Evolutionary conservation across 306 rosid species (phyloP).

Genomic region (Glycine tomentella): DNA sequence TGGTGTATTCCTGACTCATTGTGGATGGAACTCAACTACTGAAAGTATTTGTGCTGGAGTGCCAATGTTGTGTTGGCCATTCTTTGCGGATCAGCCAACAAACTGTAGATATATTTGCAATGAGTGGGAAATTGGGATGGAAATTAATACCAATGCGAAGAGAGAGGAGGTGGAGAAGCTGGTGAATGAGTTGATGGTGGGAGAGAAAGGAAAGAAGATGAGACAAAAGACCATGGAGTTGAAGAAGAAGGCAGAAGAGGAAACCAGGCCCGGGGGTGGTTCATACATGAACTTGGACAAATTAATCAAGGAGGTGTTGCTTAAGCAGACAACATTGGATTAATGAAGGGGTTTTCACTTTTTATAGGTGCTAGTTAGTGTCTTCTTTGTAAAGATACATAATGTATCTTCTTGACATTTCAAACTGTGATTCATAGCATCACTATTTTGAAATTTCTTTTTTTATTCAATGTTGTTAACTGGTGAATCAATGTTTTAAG

Average conservation of each 20-base stretch:
- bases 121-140: conserved; percentile 42
- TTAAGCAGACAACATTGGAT: background rate
- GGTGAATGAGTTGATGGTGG: conserved; percentile 44
- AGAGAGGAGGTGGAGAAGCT: conserved; percentile 44
- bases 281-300: conserved; percentile 40
- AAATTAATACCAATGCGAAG: conserved; percentile 32
- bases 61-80: conserved; percentile 51
- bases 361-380: background rate
- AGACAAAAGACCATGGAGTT: conserved; percentile 34
- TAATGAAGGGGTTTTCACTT: background rate
- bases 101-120: conserved; percentile 31
- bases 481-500: too few species aligned
- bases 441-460: too few species aligned
- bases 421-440: too few species aligned
- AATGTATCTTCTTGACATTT: too few species aligned
- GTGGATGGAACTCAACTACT: conserved; percentile 49
- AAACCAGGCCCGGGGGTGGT: conserved; percentile 8
- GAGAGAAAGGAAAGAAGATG: conserved; percentile 45
- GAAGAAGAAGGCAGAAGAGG: conserved; percentile 40
- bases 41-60: conserved; percentile 44
- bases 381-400: too few species aligned
- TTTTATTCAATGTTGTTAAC: too few species aligned
- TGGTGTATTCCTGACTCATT: conserved; percentile 46
- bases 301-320: conserved; percentile 36
- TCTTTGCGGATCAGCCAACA: conserved; percentile 43